Evolutionary conservation across 2,329 filamentous ascomycete genomes (phyloP), one percentile per base, ranked within the genome.

Genomic region (Exserohilum rostratum): DNA sequence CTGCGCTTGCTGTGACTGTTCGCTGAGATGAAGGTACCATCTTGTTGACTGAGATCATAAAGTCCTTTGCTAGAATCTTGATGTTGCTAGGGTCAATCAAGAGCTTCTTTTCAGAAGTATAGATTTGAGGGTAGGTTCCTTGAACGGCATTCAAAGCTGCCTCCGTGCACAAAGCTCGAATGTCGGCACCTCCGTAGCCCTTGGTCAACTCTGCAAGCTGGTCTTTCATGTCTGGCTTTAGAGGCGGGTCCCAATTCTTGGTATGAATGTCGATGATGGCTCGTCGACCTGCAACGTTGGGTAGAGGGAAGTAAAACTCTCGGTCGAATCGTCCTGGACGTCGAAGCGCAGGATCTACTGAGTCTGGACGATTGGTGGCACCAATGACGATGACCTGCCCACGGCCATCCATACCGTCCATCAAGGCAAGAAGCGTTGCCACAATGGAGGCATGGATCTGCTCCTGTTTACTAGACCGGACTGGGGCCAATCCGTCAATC

Each of bases 301-400:
- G 95, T 29, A 99, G 81, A 0, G 95, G 93, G 71, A 99, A 99
- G 78, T 98, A 98, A 68, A 99, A 99, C 75, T 99, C 96, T 74
- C 95, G 84, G 72, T 99, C 95, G 70, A 99, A 99, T 46, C 95
- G 89, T 38, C 95, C 96, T 17, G 95, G 93, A 46, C 93, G 88
- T 57, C 95, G 89, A 54, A 99, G 83, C n/a, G 93, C 93, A 63
- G 93, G 93, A 74, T 99, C 93, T 58, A 99, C 93, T 47, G 95
- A 96, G 75, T 98, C 93, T 0, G 95, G 93, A 61, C 93, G 87
- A 74, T 99, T 99, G 53, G 93, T 99, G n/a, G 95, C 95, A 62
- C 95, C 95, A 68, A 99, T 98, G 31, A 99, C 93, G 71, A 99
- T 96, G 57, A 99, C 95, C 76, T 99, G 95, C 61, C 79, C 80